Percentiles rank a stretch among this genome's conserved stretches.
These are phyloP conservation scores for Pythium myriotylum DNA, from an alignment of 352 stramenopile species.

Conservation along the genomic window DNA sequence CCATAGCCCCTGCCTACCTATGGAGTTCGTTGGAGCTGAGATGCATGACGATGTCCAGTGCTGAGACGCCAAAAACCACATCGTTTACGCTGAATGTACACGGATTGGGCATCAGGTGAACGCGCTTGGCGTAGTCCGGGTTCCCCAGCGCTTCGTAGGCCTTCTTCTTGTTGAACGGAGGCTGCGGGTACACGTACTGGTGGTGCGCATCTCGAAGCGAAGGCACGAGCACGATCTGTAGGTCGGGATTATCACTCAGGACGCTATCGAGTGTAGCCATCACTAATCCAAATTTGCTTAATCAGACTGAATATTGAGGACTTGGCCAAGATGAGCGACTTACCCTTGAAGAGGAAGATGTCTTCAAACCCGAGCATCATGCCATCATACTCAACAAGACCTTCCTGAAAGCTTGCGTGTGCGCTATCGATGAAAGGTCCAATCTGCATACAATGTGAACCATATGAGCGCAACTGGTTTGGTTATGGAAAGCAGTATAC, in stretches of 20 bases:
- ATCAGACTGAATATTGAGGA: too few relatives aligned
- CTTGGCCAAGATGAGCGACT: neutral
- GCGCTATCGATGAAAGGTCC: constrained; percentile 96
- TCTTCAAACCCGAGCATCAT: constrained; percentile 87
- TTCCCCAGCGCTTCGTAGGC: constrained; percentile 66
- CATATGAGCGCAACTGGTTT: too few relatives aligned
- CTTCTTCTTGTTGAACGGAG: constrained; percentile 90
- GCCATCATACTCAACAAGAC: constrained; percentile 74
- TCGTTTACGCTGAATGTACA: constrained; percentile 95
- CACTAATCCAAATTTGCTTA: too few relatives aligned
- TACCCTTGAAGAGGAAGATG: constrained; percentile 87
- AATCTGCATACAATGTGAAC: constrained; percentile 55
- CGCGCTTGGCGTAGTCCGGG: constrained; percentile 71
- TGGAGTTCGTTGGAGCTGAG: constrained; percentile 83
- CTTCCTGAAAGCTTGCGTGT: constrained; percentile 89
- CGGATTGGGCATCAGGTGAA: constrained; percentile 96
- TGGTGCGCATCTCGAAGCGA: constrained; percentile 96
- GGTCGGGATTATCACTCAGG: constrained; percentile 41
- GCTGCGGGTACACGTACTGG: constrained; percentile 94
- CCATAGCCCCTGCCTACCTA: too few relatives aligned
- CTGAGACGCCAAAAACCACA: constrained; percentile 91
- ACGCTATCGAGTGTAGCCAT: constrained; percentile 78
- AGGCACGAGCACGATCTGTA: constrained; percentile 94
- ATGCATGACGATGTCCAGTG: constrained; percentile 91
- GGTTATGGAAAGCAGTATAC: neutral